Percentiles rank a stretch among this genome's conserved stretches.
These are phyloP conservation scores for Penicillium flavigenum DNA, from an alignment of 495 filamentous ascomycete genomes.

Conservation along the genomic window DNA sequence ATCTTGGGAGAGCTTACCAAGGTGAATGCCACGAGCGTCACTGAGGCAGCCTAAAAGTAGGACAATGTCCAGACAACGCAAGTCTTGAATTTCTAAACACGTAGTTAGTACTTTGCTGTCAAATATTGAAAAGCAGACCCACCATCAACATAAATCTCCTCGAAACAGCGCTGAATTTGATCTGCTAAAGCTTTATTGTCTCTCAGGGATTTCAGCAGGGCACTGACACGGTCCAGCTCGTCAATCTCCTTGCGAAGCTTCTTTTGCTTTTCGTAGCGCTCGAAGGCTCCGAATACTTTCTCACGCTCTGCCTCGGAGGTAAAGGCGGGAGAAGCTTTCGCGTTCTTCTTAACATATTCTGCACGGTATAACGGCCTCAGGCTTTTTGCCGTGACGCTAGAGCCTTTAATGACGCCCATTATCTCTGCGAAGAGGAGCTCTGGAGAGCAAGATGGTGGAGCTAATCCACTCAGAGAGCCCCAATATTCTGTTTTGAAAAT, in stretches of 20 bases:
- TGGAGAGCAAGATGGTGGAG: conserved; percentile 20
- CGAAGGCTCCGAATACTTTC: conserved; percentile 35
- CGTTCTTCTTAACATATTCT: conserved; percentile 31
- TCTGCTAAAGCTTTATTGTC: conserved; percentile 14
- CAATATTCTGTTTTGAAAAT: conserved; percentile 44
- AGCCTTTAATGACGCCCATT: conserved; percentile 48
- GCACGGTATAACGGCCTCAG: conserved; percentile 27
- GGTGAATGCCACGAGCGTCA: conserved; percentile 38
- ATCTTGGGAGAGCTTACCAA: conserved; percentile 22
- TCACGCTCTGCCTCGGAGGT: conserved; percentile 23
- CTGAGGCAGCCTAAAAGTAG: conserved; percentile 36
- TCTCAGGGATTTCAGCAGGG: conserved; percentile 20
- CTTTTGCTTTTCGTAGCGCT: conserved; percentile 39
- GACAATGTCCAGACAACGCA: conserved; percentile 37
- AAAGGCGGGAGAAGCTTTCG: conserved; percentile 34
- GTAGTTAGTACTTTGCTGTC: conserved; percentile 5
- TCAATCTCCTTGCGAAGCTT: conserved; percentile 30
- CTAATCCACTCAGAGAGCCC: conserved; percentile 25
- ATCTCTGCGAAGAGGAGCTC: conserved; percentile 46
- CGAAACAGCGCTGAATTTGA: conserved; percentile 29
- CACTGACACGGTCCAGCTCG: conserved; percentile 35
- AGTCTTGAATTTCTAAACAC: conserved; percentile 43
- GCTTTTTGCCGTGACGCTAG: conserved; percentile 10
- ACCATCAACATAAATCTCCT: conserved; percentile 49
- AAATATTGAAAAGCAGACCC: not conserved